These are phyloP conservation scores for Trichoderma atroviride DNA, from an alignment of 2,329 filamentous ascomycete species.

Conservation along the genomic window DNA sequence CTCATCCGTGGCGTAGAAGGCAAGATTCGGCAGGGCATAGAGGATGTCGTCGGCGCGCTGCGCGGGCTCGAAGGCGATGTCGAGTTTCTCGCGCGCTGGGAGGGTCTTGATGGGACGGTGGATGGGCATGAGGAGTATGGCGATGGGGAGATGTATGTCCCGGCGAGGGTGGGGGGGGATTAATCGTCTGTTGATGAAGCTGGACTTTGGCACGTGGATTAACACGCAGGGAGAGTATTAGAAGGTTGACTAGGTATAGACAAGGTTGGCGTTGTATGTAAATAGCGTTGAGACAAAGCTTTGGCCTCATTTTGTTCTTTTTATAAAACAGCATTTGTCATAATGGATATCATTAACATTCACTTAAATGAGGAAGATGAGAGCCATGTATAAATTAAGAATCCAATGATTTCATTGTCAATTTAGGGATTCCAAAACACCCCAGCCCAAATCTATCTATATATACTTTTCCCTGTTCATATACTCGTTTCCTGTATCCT, in stretches of 20 bases:
- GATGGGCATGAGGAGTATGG: slow-evolving; percentile 24
- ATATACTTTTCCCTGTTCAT: neutral
- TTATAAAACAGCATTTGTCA: neutral
- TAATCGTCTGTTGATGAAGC: slow-evolving; percentile 86
- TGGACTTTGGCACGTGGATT: slow-evolving; percentile 71
- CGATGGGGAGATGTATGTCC: slow-evolving; percentile 56
- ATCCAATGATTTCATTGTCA: slow-evolving; percentile 7
- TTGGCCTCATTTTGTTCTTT: neutral
- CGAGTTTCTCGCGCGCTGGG: slow-evolving; percentile 50
- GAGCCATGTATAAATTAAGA: neutral
- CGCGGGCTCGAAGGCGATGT: slow-evolving; percentile 49
- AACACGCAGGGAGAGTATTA: slow-evolving; percentile 37
- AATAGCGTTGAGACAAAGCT: neutral
- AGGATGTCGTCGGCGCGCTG: slow-evolving; percentile 63
- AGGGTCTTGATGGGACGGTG: slow-evolving; percentile 34
- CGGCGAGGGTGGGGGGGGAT: slow-evolving; percentile 74
- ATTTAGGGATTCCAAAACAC: neutral
- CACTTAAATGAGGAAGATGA: neutral
- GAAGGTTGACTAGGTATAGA: neutral
- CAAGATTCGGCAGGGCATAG: slow-evolving; percentile 68
- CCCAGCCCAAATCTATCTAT: slow-evolving; percentile 3
- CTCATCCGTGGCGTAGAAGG: slow-evolving; percentile 66
- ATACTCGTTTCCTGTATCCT: slow-evolving; percentile 1
- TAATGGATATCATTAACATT: neutral
- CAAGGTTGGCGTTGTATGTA: neutral